phyloP scores from a whole-genome alignment of 2,329 filamentous ascomycete species.

The Rhynchosporium graminicola region DNA sequence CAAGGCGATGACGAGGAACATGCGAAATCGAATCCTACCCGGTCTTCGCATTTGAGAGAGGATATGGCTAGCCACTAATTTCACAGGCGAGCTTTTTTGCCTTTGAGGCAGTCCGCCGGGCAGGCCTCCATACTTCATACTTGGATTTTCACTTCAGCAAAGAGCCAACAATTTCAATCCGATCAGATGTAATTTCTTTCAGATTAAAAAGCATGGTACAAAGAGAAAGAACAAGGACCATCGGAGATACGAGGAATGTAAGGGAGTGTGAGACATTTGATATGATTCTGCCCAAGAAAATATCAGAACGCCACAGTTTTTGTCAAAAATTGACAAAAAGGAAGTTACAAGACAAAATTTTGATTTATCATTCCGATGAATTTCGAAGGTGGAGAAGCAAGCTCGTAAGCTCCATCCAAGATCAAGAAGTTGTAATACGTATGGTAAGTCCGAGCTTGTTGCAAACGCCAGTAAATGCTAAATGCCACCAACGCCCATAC shows the following conservation, averaged over 20 bases:
- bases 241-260: not conserved
- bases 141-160: not conserved
- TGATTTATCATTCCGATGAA: not conserved
- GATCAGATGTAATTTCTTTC: not conserved
- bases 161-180: not conserved
- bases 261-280: not conserved
- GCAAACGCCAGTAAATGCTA: slow-evolving; percentile 22
- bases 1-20: slow-evolving; percentile 21
- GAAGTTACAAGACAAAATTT: not conserved
- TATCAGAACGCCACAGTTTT: not conserved
- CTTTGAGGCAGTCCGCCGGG: slow-evolving; percentile 15
- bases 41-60: slow-evolving; percentile 28
- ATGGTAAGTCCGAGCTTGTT: not conserved
- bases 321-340: not conserved
- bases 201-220: not conserved
- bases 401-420: not conserved
- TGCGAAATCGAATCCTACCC: slow-evolving; percentile 26
- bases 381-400: no score
- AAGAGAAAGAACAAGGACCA: not conserved
- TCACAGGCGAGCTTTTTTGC: slow-evolving; percentile 21
- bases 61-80: slow-evolving; percentile 23
- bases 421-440: not conserved
- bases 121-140: slow-evolving; percentile 20
- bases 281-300: not conserved
- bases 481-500: slow-evolving; percentile 15